These are phyloP conservation scores for Dictyostelium intermedium DNA, from an alignment of 78 protist species.

Conservation along the genomic window DNA sequence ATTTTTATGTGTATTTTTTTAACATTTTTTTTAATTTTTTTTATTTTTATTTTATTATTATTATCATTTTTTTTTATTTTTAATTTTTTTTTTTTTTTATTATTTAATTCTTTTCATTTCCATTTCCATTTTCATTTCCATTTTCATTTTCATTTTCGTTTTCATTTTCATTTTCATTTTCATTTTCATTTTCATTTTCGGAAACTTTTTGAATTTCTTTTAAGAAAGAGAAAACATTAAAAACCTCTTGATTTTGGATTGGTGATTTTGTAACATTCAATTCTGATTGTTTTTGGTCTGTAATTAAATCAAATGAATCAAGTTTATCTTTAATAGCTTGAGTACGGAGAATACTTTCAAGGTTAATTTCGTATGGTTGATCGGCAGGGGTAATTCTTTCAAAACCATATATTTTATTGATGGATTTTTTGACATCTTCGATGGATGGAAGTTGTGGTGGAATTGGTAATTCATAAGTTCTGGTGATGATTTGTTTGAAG, in stretches of 20 bases:
- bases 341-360: background rate
- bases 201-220: background rate
- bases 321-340: background rate
- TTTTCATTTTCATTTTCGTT: too few relatives aligned
- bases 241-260: background rate
- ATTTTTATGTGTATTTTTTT: too few relatives aligned
- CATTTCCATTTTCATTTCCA: too few relatives aligned
- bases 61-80: too few relatives aligned
- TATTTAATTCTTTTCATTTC: too few relatives aligned
- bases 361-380: background rate
- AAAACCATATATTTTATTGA: background rate
- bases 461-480: background rate
- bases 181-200: background rate
- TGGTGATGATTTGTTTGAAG: background rate
- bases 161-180: too few relatives aligned
- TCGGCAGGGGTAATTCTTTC: background rate
- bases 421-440: background rate
- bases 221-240: background rate
- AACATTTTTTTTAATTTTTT: too few relatives aligned
- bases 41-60: too few relatives aligned
- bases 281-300: too few relatives aligned
- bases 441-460: background rate
- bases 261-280: too few relatives aligned
- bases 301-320: too few relatives aligned
- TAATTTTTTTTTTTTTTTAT: too few relatives aligned